Base-by-base conservation (phyloP, 805 yeast genomes). In the Hanseniaspora pseudoguilliermondii region DNA sequence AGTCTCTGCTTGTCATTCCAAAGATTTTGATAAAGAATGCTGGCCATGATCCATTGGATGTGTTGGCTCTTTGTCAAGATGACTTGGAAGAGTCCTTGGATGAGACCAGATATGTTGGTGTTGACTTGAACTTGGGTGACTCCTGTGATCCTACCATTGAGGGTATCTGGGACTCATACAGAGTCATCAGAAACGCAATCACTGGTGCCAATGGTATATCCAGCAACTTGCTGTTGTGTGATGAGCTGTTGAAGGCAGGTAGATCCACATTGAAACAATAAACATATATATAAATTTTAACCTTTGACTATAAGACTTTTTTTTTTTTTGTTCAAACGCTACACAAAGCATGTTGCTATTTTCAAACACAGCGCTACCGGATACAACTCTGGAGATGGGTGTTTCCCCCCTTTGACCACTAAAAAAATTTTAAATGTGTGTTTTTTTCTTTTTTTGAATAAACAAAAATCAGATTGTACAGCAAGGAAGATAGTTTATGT, bases 221-320 rank as follows among this genome's bases (percentile, higher is more conserved):
- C 1, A 83, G 93, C 60, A 93, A 93, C 68, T 73, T 93, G 64
- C 77, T 93, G 61, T 75, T 93, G 60, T 93, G 98, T 75, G 99
- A 93, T 72, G 98, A 93, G 72, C 76, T 93, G 61, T 77, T 93
- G 66, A 89, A 91, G 73, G 99, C 99, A 2, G 99, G 99, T 49
- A 81, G 95, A 63, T 87, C 96, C 15, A 86, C 96, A 11, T 75
- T 89, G 73, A 88, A 90, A 71, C 81, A 82, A n/a, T 53, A 55
- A 16, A 9, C 3, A 2, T 43, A 43, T 43, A 27, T 46, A 29
- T 46, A 18, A 21, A 29, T 23, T 23, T 27, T 5, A 27, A 27
- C 6, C 29, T 27, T 27, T 27, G 29, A 27, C 9, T 27, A 27
- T 25, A 5, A 25, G 6, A 6, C 18, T 43, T 36, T 15, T 29